phyloP scores from a whole-genome alignment of 495 filamentous ascomycete genomes.

The Daldinia decipiens region DNA sequence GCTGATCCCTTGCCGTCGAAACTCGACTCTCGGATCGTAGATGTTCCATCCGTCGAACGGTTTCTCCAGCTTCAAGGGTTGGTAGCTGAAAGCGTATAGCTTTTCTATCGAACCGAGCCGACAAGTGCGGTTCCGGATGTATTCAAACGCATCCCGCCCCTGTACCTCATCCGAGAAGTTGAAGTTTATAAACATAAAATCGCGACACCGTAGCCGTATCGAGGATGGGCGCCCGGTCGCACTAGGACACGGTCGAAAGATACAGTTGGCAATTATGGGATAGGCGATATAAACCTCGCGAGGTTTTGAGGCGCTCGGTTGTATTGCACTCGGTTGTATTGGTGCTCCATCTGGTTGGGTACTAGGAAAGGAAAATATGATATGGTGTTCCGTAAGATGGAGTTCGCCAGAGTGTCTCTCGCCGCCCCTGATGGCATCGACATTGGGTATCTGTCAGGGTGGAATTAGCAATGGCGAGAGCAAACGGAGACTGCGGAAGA shows the following conservation, averaged over 20 bases:
- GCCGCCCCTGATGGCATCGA: constrained; percentile 47
- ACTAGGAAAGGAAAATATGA: constrained; percentile 45
- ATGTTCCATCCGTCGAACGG: constrained; percentile 83
- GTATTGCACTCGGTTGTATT: constrained; percentile 40
- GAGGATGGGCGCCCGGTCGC: constrained; percentile 78
- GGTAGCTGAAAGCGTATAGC: constrained; percentile 89
- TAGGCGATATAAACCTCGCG: constrained; percentile 93
- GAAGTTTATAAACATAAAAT: constrained; percentile 93
- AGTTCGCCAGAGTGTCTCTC: constrained; percentile 49
- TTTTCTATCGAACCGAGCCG: constrained; percentile 85
- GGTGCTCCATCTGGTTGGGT: constrained; percentile 19
- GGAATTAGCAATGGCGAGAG: constrained; percentile 25
- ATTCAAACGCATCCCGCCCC: constrained; percentile 88
- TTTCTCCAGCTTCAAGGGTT: constrained; percentile 75
- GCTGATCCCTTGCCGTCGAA: constrained; percentile 80
- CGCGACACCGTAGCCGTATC: constrained; percentile 87
- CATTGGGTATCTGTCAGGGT: constrained; percentile 41
- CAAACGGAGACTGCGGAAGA: neutral
- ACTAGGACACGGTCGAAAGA: constrained; percentile 74
- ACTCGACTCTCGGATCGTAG: constrained; percentile 88
- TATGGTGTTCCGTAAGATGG: constrained; percentile 47
- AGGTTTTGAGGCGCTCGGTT: constrained; percentile 56
- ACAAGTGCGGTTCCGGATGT: constrained; percentile 83
- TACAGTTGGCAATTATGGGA: constrained; percentile 84
- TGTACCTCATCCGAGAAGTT: constrained; percentile 80